Evolutionary conservation across 306 rosid genomes (phyloP), one percentile per base, ranked within the genome.

Genomic region (Cicer judaicum): DNA sequence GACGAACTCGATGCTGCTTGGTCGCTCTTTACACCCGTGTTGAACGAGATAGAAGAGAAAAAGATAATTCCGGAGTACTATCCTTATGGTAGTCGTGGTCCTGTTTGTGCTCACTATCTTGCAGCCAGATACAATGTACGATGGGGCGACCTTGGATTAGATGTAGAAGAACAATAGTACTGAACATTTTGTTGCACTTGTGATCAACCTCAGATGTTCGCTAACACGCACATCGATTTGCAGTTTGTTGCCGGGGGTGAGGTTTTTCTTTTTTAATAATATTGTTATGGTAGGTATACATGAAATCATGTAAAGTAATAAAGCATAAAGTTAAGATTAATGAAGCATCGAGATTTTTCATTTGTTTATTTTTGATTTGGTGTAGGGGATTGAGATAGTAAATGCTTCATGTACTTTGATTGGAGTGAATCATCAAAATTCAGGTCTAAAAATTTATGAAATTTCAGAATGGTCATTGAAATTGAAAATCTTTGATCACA

Each of bases 11-110:
- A 92, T 52, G 96, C 98, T 7, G 98, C 98, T 43, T 92, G 98
- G 98, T 19, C 96, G 2, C 89, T 92, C 50, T 92, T 90, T 76
- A 90, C 96, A n/a, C 98, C 98, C 49, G 80, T 86, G 16, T 52
- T 92, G 74, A 84, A 82, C 57, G 96, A 92, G 75, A 76, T 92
- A 11, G 98, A 92, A 82, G 87, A 86, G 85, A 92, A 87, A 53
- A 90, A 77, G 84, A 75, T 90, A 73, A 83, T 76, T 42, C 98
- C 98, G 0, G 98, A 92, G 68, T 90, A 92, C 72, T 92, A 92
- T 83, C 98, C 98, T 10, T 83, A 90, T 19, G 98, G 98, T 6
- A 92, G 98, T 8, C 84, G 98, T 5, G 98, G 98, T 73, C 98
- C 98, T 39, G 94, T 86, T 3, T 96, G 98, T 53, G 94, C 98